Evolutionary conservation across 495 filamentous ascomycete genomes (phyloP).

Genomic region (Penicillium roqueforti): DNA sequence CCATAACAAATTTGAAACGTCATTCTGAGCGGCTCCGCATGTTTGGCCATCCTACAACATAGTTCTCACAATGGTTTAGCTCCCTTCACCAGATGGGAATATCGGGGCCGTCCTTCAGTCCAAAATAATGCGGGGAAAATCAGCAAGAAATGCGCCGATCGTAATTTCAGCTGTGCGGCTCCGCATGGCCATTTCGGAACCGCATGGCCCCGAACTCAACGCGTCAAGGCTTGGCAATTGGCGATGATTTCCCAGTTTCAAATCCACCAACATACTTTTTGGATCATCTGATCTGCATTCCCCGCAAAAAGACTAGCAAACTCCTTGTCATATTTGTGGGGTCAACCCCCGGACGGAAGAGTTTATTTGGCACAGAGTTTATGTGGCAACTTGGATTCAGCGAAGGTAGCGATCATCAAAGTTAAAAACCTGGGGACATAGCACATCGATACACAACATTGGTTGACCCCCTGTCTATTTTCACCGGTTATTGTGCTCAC

Average conservation of each 20-base stretch:
- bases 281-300: background rate
- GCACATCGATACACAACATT: background rate
- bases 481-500: background rate
- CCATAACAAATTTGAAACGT: background rate
- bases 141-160: background rate
- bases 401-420: background rate
- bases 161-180: constrained; percentile 2
- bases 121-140: background rate
- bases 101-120: background rate
- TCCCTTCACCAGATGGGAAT: background rate
- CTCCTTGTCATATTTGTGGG: background rate
- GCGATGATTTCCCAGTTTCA: too few relatives aligned
- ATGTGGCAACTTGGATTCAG: background rate
- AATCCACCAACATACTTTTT: too few relatives aligned
- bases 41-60: background rate
- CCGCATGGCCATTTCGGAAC: constrained; percentile 8
- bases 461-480: background rate
- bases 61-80: background rate
- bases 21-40: constrained; percentile 10
- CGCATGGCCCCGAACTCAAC: background rate
- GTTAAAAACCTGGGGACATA: background rate
- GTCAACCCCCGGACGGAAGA: background rate
- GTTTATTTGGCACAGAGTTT: too few relatives aligned
- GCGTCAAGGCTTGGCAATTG: background rate
- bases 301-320: background rate